Evolutionary conservation across 768 basidiomycete species (phyloP).

Genomic region (Boletellus ananiceps): DNA sequence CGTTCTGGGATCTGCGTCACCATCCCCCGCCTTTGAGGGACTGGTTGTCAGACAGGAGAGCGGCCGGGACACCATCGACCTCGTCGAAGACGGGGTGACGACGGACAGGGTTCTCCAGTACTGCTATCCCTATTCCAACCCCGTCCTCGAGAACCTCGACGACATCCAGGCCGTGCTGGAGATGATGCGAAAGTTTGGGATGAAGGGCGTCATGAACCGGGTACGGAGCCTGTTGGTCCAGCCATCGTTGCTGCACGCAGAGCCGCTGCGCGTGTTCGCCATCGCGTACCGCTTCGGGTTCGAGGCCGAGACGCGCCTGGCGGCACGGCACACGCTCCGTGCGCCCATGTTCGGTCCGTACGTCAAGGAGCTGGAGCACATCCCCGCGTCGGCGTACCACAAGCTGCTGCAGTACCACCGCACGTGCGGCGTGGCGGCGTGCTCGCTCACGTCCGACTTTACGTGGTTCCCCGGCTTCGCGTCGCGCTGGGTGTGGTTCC

Average conservation of each 20-base stretch:
- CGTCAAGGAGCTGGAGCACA: constrained; percentile 35
- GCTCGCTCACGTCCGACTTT: constrained; percentile 32
- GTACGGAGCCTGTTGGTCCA: constrained; percentile 27
- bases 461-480: constrained; percentile 35
- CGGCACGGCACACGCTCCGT: constrained; percentile 34
- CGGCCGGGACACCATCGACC: constrained; percentile 25
- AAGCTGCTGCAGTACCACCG: constrained; percentile 35
- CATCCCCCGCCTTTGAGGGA: constrained; percentile 26
- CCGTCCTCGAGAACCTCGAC: constrained; percentile 31
- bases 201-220: constrained; percentile 30
- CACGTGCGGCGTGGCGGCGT: constrained; percentile 29
- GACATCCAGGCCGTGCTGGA: constrained; percentile 33
- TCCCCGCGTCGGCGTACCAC: constrained; percentile 35
- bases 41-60: constrained; percentile 21
- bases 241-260: constrained; percentile 24
- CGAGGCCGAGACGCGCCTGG: constrained; percentile 30
- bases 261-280: constrained; percentile 37
- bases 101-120: constrained; percentile 33
- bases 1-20: constrained; percentile 24
- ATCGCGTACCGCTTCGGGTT: constrained; percentile 36
- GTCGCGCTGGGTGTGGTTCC: constrained; percentile 37
- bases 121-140: constrained; percentile 35
- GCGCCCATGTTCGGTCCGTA: constrained; percentile 33
- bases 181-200: constrained; percentile 38
- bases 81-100: constrained; percentile 31